These are phyloP conservation scores for Calendula officinalis DNA, from an alignment of 129 eudicot genomes.

Conservation along the genomic window DNA sequence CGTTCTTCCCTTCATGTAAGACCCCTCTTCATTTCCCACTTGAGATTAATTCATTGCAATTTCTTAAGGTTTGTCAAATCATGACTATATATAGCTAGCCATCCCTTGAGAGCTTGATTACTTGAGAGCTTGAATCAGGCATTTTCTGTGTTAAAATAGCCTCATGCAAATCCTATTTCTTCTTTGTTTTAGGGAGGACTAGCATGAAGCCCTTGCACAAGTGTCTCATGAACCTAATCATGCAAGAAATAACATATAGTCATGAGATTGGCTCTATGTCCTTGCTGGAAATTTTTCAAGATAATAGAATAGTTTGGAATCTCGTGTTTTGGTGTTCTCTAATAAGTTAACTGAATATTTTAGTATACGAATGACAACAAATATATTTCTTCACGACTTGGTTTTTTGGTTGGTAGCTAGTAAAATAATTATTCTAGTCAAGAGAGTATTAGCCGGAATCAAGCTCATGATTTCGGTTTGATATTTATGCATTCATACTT, in stretches of 20 bases:
- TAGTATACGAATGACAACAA: background rate
- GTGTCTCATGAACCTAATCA: conserved; percentile 26
- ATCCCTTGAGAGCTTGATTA: background rate
- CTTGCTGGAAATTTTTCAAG: conserved; percentile 6
- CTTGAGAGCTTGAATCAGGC: too few species aligned
- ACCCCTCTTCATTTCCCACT: conserved; percentile 30
- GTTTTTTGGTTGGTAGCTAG: background rate
- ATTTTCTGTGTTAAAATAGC: conserved; percentile 10
- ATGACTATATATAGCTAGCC: conserved; percentile 40
- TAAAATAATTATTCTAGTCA: background rate
- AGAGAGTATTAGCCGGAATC: too few species aligned
- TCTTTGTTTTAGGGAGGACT: conserved; percentile 5
- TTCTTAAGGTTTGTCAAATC: conserved; percentile 1
- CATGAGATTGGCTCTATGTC: conserved; percentile 3
- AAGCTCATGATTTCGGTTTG: too few species aligned
- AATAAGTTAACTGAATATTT: background rate
- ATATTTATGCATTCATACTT: too few species aligned
- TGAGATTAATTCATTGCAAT: background rate
- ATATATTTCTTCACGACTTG: too few species aligned
- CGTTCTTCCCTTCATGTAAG: conserved; percentile 48
- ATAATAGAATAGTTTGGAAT: background rate
- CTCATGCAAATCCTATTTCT: conserved; percentile 23
- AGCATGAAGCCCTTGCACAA: conserved; percentile 35
- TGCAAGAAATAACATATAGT: conserved; percentile 31
- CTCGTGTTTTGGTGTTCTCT: background rate